Percentiles rank a stretch among this genome's conserved stretches.
Conservation (phyloP, 305 asterid genomes). For the Solanum hybrid region DNA sequence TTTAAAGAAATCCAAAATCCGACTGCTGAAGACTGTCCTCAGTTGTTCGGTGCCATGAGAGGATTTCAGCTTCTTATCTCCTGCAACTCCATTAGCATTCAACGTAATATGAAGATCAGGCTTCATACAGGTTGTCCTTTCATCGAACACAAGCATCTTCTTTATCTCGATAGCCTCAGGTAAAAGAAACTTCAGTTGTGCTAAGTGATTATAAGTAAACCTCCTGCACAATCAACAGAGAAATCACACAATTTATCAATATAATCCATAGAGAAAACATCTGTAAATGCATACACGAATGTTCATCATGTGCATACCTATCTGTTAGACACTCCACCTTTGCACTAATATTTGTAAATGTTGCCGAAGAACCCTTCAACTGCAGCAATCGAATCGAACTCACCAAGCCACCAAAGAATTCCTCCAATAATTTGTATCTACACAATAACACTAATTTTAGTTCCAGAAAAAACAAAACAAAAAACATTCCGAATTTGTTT, state of each 20-base stretch:
- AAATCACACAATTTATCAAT: neutral
- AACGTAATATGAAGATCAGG: constrained; percentile 40
- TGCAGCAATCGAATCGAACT: constrained; percentile 52
- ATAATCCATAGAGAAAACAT: neutral
- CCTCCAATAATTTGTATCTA: constrained; percentile 64
- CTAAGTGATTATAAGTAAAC: constrained; percentile 59
- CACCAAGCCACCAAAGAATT: constrained; percentile 64
- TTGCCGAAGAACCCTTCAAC: constrained; percentile 39
- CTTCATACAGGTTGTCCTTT: constrained; percentile 62
- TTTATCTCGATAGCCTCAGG: constrained; percentile 74
- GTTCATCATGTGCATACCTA: constrained; percentile 32
- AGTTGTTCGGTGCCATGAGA: constrained; percentile 30
- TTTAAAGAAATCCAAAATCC: constrained; percentile 46
- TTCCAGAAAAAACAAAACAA: neutral
- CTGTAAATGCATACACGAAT: neutral
- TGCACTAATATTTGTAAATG: constrained; percentile 47
- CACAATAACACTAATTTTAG: constrained; percentile 4
- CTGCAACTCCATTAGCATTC: constrained; percentile 22
- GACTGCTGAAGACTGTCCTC: constrained; percentile 47
- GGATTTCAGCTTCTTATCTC: constrained; percentile 27
- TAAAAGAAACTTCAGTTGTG: constrained; percentile 70
- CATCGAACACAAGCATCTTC: constrained; percentile 56
- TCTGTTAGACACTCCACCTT: constrained; percentile 55
- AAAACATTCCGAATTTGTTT: neutral
- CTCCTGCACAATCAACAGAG: constrained; percentile 40